Base-by-base conservation (phyloP, 2,329 filamentous ascomycete genomes). In the Colletotrichum theobromicola region DNA sequence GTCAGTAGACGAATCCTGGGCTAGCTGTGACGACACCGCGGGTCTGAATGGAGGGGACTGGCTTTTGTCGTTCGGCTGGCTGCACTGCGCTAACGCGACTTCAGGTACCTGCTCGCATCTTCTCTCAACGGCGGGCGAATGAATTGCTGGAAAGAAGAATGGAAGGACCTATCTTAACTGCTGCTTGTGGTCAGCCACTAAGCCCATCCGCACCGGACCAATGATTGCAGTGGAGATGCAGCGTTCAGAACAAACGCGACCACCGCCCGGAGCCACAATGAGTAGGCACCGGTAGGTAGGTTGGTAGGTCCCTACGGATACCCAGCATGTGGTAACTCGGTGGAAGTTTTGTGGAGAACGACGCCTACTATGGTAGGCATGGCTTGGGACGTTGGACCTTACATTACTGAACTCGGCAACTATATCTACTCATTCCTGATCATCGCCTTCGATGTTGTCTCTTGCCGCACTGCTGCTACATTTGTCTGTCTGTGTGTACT, bases 11-110 rank as follows among this genome's bases (percentile, higher is more conserved):
- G 60, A 46, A 74, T 63, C 62, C 61, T 37, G 32, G 72, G 28
- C 72, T 70, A 64, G 66, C 42, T 67, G 72, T 74, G 72, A 74
- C 68, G 72, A 74, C 72, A 74, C 68, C 42, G 24, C 35, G 30
- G 71, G 50, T 16, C 61, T 24, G 35, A 50, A 37, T 62, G 26
- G 53, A 72, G 55, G 28, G 18, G 61, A 61, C 21, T n/a, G 57
- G 42, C 28, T 46, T 61, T 32, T 60, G 57, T 18, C n/a, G 18
- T 53, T 53, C 42, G 67, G 67, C 9, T 37, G 26, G 35, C 60
- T 53, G 28, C 15, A 55, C 24, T 46, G 57, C 35, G 57, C 66
- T 18, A 46, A 24, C 57, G 46, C 37, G 37, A 63, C 32, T 32
- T 15, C 35, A 67, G 50, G 64, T 34, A 28, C 28, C 21, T 42